Percentiles rank a stretch among this genome's conserved stretches.
Evolutionary conservation across 441 rosid species (phyloP).

Genomic region (Hura crepitans): DNA sequence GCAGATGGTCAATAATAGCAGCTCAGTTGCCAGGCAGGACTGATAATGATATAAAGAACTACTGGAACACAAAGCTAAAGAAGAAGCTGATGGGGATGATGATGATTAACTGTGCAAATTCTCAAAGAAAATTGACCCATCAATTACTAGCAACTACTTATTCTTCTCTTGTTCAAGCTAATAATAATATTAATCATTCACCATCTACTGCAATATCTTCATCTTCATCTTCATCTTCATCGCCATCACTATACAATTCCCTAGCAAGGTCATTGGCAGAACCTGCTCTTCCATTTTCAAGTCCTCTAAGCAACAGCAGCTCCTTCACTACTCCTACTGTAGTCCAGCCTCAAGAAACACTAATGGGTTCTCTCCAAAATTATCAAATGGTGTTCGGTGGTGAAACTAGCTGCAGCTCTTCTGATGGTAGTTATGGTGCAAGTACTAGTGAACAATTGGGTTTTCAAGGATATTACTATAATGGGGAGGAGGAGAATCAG

Average conservation of each 20-base stretch:
- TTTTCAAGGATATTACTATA: constrained; percentile 23
- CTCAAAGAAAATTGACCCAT: constrained; percentile 37
- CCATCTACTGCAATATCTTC: constrained; percentile 26
- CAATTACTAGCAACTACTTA: constrained; percentile 24
- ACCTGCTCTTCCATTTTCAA: constrained; percentile 30
- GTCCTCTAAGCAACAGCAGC: constrained; percentile 24
- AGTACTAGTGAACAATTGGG: constrained; percentile 22
- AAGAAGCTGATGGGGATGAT: constrained; percentile 59
- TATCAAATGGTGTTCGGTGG: constrained; percentile 35
- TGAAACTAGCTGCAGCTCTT: constrained; percentile 51
- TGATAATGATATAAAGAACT: constrained; percentile 88
- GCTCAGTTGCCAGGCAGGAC: constrained; percentile 92
- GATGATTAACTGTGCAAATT: constrained; percentile 3
- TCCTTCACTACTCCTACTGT: constrained; percentile 15
- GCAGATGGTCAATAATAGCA: constrained; percentile 96
- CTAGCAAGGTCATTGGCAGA: constrained; percentile 38
- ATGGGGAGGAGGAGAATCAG: constrained; percentile 34
- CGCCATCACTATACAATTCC: constrained; percentile 27
- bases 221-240: constrained; percentile 18
- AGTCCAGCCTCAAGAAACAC: constrained; percentile 35
- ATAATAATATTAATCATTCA: constrained; percentile 26
- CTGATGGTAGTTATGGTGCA: constrained; percentile 46
- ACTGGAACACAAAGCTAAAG: constrained; percentile 97
- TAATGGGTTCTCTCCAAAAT: constrained; percentile 24
- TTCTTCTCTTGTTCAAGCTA: constrained; percentile 35